Percentiles rank a stretch among this genome's conserved stretches.
Conservation (phyloP, 1,139 yeast genomes). For the Protomyces lactucae-debilis region DNA sequence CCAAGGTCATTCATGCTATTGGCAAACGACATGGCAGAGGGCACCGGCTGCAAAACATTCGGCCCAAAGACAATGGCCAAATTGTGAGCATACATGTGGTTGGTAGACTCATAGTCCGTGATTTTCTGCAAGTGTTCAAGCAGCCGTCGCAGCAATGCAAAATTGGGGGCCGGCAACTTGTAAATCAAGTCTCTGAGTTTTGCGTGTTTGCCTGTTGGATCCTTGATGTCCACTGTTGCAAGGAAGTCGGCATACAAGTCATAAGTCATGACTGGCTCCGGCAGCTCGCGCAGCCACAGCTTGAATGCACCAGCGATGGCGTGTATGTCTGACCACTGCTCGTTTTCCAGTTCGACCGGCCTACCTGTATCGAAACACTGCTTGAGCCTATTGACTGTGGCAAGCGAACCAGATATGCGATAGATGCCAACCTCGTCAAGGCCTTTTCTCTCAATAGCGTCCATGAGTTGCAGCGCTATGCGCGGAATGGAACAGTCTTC, state of each 20-base stretch:
- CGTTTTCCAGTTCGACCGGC: conserved; percentile 59
- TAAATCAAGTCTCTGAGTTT: conserved; percentile 47
- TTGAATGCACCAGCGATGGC: conserved; percentile 88
- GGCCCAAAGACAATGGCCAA: conserved; percentile 94
- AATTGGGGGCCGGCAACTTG: conserved; percentile 60
- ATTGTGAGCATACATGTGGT: conserved; percentile 75
- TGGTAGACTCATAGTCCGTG: conserved; percentile 57
- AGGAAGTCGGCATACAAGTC: conserved; percentile 53
- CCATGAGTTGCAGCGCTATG: conserved; percentile 59
- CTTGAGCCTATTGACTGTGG: conserved; percentile 67
- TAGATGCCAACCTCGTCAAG: conserved; percentile 87
- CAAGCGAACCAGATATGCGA: conserved; percentile 84
- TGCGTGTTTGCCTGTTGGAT: conserved; percentile 38
- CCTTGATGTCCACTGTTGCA: conserved; percentile 31
- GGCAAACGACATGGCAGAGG: conserved; percentile 17
- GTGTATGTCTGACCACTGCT: conserved; percentile 73
- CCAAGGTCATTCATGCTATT: conserved; percentile 22
- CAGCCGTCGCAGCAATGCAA: conserved; percentile 60
- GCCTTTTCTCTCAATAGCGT: conserved; percentile 70
- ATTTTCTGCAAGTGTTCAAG: conserved; percentile 54
- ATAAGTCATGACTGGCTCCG: conserved; percentile 74
- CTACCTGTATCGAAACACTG: conserved; percentile 69
- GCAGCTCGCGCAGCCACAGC: conserved; percentile 76
- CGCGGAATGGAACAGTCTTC: conserved; percentile 61
- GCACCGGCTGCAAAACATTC: conserved; percentile 49